Base-by-base conservation (phyloP, 352 stramenopile species). In the Globisporangium iwayamae region DNA sequence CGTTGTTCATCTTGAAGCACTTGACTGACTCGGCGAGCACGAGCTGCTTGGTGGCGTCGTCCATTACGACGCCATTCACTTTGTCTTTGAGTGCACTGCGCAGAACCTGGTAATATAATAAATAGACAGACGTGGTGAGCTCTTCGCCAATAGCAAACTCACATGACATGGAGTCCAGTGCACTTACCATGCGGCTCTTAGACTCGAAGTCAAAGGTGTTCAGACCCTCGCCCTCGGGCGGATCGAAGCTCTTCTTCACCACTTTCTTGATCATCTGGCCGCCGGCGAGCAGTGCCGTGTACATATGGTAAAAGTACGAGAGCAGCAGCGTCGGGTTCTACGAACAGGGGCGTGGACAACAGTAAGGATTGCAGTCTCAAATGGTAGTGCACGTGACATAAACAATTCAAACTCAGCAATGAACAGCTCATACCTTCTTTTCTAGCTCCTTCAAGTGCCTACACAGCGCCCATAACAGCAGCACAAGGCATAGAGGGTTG, bases 251-350 rank as follows among this genome's bases (percentile, higher is more conserved):
- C 55, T 68, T 75, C 61, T 82, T 82, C 58, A 90, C 83, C 61
- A 90, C 61, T 61, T 90, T 89, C 43, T 79, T 73, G 56, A 90
- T 87, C 58, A 86, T 81, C 62, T 78, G 73, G 0, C 83, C 83
- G 5, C 81, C 80, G 4, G 81, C 78, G 4, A 91, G 74, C 62
- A 90, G 75, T 51, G 80, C 78, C 66, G 78, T 83, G 68, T 89
- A 91, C 83, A 90, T 85, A 71, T 91, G 83, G 58, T 89, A 91
- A 56, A 70, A 76, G 64, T 91, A 89, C 45, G 80, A 66, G 36
- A 89, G 56, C 30, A 90, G 69, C 53, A 91, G 58, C n/a, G 72
- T 71, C 14, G 83, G 83, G 61, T 91, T 60, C 77, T 86, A 57
- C n/a, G 16, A 38, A 20, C 52, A 45, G 16, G 5, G 1, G n/a